Percentiles rank a stretch among this genome's conserved stretches.
phyloP scores from a whole-genome alignment of 345 rosid species.

The Corchorus olitorius region DNA sequence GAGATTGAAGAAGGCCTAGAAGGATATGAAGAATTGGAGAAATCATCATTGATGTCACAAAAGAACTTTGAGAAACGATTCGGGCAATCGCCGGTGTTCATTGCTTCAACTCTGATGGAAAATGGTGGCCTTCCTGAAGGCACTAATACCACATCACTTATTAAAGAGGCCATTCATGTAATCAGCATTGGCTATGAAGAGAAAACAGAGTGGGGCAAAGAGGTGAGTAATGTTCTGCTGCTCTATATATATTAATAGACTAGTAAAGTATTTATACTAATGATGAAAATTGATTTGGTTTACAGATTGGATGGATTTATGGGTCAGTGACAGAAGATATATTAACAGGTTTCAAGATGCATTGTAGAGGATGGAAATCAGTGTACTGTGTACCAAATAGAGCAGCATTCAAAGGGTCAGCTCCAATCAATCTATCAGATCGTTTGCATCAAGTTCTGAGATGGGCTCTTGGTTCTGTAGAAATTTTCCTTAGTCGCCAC shows the following conservation, averaged over 20 bases:
- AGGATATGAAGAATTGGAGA: slow-evolving; percentile 90
- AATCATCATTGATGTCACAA: slow-evolving; percentile 93
- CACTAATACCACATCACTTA: slow-evolving; percentile 63
- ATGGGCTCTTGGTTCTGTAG: slow-evolving; percentile 97
- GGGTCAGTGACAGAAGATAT: slow-evolving; percentile 95
- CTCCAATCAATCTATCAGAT: slow-evolving; percentile 93
- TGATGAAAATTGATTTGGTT: slow-evolving; percentile 1
- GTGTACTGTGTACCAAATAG: slow-evolving; percentile 81
- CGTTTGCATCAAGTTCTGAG: slow-evolving; percentile 91
- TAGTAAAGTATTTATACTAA: neutral
- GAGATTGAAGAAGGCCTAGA: slow-evolving; percentile 98
- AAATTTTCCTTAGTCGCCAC: slow-evolving; percentile 92
- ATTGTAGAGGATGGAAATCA: slow-evolving; percentile 96
- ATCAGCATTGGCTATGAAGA: slow-evolving; percentile 93
- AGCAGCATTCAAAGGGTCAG: slow-evolving; percentile 94
- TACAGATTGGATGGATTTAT: slow-evolving; percentile 95
- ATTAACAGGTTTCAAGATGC: slow-evolving; percentile 92
- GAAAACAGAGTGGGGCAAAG: slow-evolving; percentile 99
- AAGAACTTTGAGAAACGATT: slow-evolving; percentile 93
- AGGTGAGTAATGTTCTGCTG: slow-evolving; percentile 43
- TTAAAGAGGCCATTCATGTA: slow-evolving; percentile 97
- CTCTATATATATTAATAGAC: neutral
- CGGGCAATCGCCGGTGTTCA: slow-evolving; percentile 90
- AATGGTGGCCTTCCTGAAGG: slow-evolving; percentile 96
- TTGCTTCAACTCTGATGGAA: slow-evolving; percentile 92